Evolutionary conservation across 2,329 filamentous ascomycete genomes (phyloP), one percentile per base, ranked within the genome.

Genomic region (Aspergillus carbonarius): DNA sequence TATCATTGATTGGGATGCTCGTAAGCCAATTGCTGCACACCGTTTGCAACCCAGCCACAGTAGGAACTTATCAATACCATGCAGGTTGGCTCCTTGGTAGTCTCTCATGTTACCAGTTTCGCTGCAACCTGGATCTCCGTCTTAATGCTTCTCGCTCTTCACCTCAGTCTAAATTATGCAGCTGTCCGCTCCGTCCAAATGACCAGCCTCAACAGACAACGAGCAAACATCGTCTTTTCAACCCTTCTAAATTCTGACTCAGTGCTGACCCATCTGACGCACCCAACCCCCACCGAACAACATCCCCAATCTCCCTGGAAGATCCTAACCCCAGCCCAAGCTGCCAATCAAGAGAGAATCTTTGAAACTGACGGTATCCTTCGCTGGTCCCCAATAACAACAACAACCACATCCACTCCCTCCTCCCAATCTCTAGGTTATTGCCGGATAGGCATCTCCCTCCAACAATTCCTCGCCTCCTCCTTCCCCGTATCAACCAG

Each of bases 1-100:
- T 99, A 57, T 93, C 91, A 2, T 81, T 98, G 25, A 62, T 96
- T 34, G 95, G 95, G 2, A 92, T 98, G 85, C 82, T 96, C 53
- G 83, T 84, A 74, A 71, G 79, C 9, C 17, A 32, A 27, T 25
- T 49, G 27, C 59, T 47, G 7, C 32, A 12, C 32, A 1, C n/a
- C n/a, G n/a, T 27, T 13, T 20, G 30, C 39, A 30, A n/a, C 13
- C 13, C 17, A 42, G 15, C 18, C 13, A 1, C 39, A 1, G 20
- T 30, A 47, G 4, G n/a, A 32, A 52, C 51, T 55, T 15, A 62
- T 42, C 17, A 10, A 53, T 34, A 40, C 9, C 25, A 15, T 1
- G 20, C 51, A 83, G 79, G 85, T 84, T 13, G 95, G 95, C 0
- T 95, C 88, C 49, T 60, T 96, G 2, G 87, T 96, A 13, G 90